These are phyloP conservation scores for Trichoderma hamatum DNA, from an alignment of 2,329 filamentous ascomycete genomes.

Conservation along the genomic window DNA sequence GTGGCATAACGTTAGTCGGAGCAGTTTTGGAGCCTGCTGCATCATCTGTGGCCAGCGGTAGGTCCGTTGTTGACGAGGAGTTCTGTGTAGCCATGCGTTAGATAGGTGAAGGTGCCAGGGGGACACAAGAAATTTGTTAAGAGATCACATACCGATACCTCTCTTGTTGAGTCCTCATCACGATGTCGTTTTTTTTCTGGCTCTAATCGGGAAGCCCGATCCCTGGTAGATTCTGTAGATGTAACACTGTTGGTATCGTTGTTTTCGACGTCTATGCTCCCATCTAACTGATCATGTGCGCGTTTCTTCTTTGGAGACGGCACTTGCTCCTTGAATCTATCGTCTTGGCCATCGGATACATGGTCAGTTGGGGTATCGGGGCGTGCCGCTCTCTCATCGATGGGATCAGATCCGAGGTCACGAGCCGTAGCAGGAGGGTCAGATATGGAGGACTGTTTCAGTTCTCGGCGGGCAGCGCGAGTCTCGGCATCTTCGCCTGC, in stretches of 20 bases:
- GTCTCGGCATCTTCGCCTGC: constrained; percentile 64
- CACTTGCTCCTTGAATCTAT: constrained; percentile 52
- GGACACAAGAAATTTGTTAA: not conserved
- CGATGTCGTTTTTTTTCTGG: constrained; percentile 68
- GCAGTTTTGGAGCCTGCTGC: constrained; percentile 32
- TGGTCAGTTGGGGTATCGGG: constrained; percentile 43
- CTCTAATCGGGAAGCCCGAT: constrained; percentile 52
- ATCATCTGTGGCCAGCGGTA: constrained; percentile 27
- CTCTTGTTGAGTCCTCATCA: constrained; percentile 50
- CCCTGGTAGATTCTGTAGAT: constrained; percentile 51
- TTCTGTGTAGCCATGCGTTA: constrained; percentile 9
- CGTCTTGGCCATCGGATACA: constrained; percentile 39
- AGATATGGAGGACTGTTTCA: constrained; percentile 66
- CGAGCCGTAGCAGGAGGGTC: constrained; percentile 40
- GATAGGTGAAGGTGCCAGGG: not conserved
- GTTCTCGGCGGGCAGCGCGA: constrained; percentile 64
- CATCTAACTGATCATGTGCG: constrained; percentile 61
- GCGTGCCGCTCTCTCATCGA: constrained; percentile 35
- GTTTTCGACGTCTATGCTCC: constrained; percentile 47
- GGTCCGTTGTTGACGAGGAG: constrained; percentile 11
- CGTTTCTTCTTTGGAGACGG: constrained; percentile 69
- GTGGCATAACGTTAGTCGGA: constrained; percentile 34
- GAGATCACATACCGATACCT: constrained; percentile 39
- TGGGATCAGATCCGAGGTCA: constrained; percentile 22
- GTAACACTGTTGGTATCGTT: constrained; percentile 49